A percentile compares a stretch with the other conserved stretches of the same genome.
These are phyloP conservation scores for Cyberlindnera japonica DNA, from an alignment of 805 yeast species.

Conservation along the genomic window DNA sequence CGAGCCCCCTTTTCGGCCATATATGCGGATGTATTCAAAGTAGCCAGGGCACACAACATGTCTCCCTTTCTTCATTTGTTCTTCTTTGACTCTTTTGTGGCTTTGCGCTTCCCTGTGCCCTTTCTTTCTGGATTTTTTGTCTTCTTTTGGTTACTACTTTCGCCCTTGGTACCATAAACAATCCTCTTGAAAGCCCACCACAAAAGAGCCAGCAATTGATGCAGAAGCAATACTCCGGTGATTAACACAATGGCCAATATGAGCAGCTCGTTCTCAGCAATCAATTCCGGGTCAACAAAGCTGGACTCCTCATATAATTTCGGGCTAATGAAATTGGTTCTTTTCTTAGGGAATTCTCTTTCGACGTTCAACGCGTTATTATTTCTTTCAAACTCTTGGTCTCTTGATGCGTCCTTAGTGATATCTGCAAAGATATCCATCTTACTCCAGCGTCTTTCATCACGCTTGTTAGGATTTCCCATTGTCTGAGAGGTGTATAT, in stretches of 20 bases:
- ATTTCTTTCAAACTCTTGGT: conserved; percentile 50
- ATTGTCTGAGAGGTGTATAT: conserved; percentile 45
- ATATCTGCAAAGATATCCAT: conserved; percentile 53
- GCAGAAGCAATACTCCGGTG: conserved; percentile 6
- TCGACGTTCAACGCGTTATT: conserved; percentile 33
- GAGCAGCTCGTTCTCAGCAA: conserved; percentile 48
- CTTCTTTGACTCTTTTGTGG: conserved; percentile 1
- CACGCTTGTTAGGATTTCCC: conserved; percentile 21
- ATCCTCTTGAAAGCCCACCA: conserved; percentile 3
- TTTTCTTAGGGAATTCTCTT: conserved; percentile 30
- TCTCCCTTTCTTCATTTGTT: not conserved
- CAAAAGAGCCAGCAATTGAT: conserved; percentile 3
- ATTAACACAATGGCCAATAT: conserved; percentile 35
- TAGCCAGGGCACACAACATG: too few relatives aligned
- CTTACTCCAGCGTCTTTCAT: conserved; percentile 32
- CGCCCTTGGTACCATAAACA: not conserved
- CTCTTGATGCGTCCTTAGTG: conserved; percentile 46
- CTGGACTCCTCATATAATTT: conserved; percentile 29
- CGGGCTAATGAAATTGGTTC: conserved; percentile 33
- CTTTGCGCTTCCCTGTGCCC: not conserved
- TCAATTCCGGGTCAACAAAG: conserved; percentile 42
- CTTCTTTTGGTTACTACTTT: not conserved
- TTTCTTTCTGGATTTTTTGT: not conserved
- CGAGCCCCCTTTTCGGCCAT: too few relatives aligned
- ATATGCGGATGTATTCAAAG: too few relatives aligned